Conservation (phyloP, 805 yeast genomes). For the Hanseniaspora nectarophila region DNA sequence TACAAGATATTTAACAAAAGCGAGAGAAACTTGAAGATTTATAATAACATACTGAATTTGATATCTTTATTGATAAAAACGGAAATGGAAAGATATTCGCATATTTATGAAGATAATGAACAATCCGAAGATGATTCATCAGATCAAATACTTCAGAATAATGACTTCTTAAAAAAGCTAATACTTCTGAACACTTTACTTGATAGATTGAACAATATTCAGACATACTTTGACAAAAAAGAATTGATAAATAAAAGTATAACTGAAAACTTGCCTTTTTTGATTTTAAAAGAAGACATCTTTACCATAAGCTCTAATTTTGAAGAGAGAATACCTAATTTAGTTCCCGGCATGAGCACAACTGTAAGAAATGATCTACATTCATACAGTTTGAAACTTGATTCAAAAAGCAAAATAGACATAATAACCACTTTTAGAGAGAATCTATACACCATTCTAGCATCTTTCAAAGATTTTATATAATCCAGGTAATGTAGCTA, state of each 20-base stretch:
- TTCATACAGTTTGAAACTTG: not conserved
- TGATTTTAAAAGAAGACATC: conserved; percentile 13
- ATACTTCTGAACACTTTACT: not conserved
- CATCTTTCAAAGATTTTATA: conserved; percentile 91
- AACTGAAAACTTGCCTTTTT: conserved; percentile 5
- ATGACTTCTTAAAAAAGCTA: not conserved
- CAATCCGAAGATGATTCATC: conserved; percentile 13
- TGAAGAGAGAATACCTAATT: conserved; percentile 12
- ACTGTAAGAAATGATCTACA: conserved; percentile 5
- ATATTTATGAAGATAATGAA: conserved; percentile 4
- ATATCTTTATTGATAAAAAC: not conserved
- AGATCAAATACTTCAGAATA: not conserved
- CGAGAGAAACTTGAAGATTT: conserved; percentile 18
- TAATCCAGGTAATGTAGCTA: conserved; percentile 83
- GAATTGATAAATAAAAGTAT: conserved; percentile 4
- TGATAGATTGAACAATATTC: conserved; percentile 7
- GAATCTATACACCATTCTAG: conserved; percentile 22
- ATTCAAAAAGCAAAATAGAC: not conserved
- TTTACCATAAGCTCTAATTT: conserved; percentile 1
- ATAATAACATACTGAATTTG: conserved; percentile 20
- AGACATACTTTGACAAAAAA: conserved; percentile 7
- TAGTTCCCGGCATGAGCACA: conserved; percentile 12
- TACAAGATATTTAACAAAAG: conserved; percentile 20
- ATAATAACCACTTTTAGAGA: conserved; percentile 8
- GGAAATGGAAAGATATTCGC: not conserved